Evolutionary conservation across 2,329 filamentous ascomycete species (phyloP).

Genomic region (Colletotrichum sp.): DNA sequence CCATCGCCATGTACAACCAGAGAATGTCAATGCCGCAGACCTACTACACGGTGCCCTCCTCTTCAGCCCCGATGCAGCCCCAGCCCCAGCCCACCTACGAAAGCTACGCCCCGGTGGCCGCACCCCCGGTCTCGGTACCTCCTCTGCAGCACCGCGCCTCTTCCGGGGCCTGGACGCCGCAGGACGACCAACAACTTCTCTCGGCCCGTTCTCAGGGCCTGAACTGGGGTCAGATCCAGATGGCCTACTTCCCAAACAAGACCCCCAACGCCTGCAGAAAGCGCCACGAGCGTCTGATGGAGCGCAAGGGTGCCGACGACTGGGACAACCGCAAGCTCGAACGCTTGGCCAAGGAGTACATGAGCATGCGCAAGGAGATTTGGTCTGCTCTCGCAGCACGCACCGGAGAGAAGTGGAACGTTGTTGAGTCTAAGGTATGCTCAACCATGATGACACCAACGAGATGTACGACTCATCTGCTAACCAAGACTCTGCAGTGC

Average conservation of each 20-base stretch:
- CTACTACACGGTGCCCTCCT: slow-evolving; percentile 45
- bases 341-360: slow-evolving; percentile 77
- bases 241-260: slow-evolving; percentile 78
- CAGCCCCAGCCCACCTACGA: slow-evolving; percentile 41
- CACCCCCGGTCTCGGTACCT: slow-evolving; percentile 36
- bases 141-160: slow-evolving; percentile 57
- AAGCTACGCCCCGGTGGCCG: slow-evolving; percentile 38
- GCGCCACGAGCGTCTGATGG: slow-evolving; percentile 83
- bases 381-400: slow-evolving; percentile 77
- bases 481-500: slow-evolving; percentile 57
- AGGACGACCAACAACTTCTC: slow-evolving; percentile 78
- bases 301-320: slow-evolving; percentile 75
- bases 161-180: slow-evolving; percentile 73
- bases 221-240: slow-evolving; percentile 85
- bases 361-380: slow-evolving; percentile 79
- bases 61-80: slow-evolving; percentile 38
- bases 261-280: slow-evolving; percentile 86
- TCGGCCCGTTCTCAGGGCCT: slow-evolving; percentile 74
- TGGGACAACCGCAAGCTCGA: slow-evolving; percentile 82
- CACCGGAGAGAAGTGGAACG: slow-evolving; percentile 84
- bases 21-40: slow-evolving; percentile 42
- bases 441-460: background rate
- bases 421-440: slow-evolving; percentile 66
- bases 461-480: background rate
- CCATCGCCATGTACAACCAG: slow-evolving; percentile 47